These are phyloP conservation scores for Sporisorium graminicola DNA, from an alignment of 1,284 basidiomycete genomes.

Conservation along the genomic window DNA sequence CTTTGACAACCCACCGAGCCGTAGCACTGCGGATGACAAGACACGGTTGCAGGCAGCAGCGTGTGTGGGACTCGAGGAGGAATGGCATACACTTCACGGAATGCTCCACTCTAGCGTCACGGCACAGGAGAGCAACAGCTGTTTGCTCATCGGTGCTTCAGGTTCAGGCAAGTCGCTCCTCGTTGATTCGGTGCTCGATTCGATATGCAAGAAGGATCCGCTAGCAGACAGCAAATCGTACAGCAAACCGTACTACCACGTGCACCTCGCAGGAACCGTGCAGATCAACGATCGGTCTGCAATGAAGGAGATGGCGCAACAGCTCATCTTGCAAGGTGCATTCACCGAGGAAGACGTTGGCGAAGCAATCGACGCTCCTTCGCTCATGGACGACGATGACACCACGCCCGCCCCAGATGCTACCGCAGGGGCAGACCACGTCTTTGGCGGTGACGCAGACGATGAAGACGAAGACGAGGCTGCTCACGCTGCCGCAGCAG, in stretches of 20 bases:
- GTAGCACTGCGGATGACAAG: neutral
- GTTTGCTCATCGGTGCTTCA: conserved; percentile 57
- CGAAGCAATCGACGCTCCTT: conserved; percentile 13
- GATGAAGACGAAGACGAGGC: conserved; percentile 22
- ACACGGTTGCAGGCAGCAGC: conserved; percentile 17
- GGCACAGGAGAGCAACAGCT: conserved; percentile 62
- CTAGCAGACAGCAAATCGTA: conserved; percentile 12
- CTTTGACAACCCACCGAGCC: conserved; percentile 3
- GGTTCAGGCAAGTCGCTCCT: conserved; percentile 61
- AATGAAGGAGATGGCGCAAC: conserved; percentile 64
- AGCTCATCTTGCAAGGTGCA: conserved; percentile 63
- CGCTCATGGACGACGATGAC: conserved; percentile 18
- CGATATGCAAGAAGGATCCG: conserved; percentile 7
- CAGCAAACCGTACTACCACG: conserved; percentile 45
- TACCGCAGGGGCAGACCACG: conserved; percentile 14
- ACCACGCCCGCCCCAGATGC: neutral
- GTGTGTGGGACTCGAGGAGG: conserved; percentile 56
- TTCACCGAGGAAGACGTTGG: conserved; percentile 46
- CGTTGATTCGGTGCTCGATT: conserved; percentile 54
- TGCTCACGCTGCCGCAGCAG: neutral
- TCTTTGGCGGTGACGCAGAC: conserved; percentile 38
- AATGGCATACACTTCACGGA: conserved; percentile 50
- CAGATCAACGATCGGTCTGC: conserved; percentile 63
- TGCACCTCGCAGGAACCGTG: conserved; percentile 52
- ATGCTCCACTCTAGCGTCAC: conserved; percentile 52